These are phyloP conservation scores for Salvia hispanica DNA, from an alignment of 257 asterid genomes.

Conservation along the genomic window DNA sequence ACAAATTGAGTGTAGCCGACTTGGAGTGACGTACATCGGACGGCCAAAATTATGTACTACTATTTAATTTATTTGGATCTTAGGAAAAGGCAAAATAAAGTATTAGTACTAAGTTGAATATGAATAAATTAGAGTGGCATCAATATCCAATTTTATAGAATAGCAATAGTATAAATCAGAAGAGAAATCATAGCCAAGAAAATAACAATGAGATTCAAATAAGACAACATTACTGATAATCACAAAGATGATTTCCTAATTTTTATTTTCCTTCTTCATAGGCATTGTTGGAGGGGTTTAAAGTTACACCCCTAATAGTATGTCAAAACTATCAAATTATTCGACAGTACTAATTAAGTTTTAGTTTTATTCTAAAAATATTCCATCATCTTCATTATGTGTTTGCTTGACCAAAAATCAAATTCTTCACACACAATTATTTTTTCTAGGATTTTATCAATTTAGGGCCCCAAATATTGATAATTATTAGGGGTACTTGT, in stretches of 20 bases:
- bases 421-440: neutral
- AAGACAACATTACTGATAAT: slow-evolving; percentile 29
- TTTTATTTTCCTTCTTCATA: slow-evolving; percentile 6
- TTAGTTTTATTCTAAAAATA: neutral
- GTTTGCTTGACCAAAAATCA: no score
- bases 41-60: slow-evolving; percentile 35
- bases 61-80: neutral
- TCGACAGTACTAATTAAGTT: neutral
- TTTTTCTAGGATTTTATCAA: neutral
- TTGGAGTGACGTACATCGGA: slow-evolving; percentile 13
- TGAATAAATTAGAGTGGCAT: slow-evolving; percentile 28
- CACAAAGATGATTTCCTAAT: slow-evolving; percentile 26
- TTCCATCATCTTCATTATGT: neutral
- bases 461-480: no score
- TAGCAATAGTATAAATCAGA: slow-evolving; percentile 13
- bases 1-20: slow-evolving; percentile 14
- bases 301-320: neutral
- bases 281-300: slow-evolving; percentile 14
- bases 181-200: slow-evolving; percentile 26
- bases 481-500: no score
- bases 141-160: slow-evolving; percentile 22
- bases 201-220: slow-evolving; percentile 28
- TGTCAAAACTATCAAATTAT: no score
- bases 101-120: slow-evolving; percentile 9
- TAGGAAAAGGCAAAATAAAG: neutral